phyloP scores from a whole-genome alignment of 1,284 basidiomycete species.

The Phylloboletellus chloephorus region DNA sequence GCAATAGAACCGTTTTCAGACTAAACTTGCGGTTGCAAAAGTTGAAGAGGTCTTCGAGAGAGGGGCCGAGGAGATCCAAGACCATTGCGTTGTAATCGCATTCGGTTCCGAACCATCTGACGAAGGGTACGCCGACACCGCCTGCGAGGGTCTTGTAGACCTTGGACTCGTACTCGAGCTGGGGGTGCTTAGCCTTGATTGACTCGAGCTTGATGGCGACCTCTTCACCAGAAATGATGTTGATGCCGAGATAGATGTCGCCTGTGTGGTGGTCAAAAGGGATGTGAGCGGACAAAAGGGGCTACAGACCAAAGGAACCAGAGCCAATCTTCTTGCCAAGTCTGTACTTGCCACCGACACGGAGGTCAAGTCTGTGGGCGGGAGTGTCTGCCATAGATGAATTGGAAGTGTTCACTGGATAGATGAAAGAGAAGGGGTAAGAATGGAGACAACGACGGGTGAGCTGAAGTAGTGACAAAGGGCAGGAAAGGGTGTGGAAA shows the following conservation, averaged over 20 bases:
- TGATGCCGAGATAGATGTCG: conserved; percentile 99
- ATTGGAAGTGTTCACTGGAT: conserved; percentile 15
- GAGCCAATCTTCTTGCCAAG: conserved; percentile 99
- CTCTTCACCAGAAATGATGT: conserved; percentile 99
- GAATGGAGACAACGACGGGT: neutral
- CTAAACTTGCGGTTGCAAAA: conserved; percentile 99
- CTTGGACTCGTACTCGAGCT: conserved; percentile 98
- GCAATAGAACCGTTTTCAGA: conserved; percentile 93
- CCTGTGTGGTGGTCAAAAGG: conserved; percentile 42
- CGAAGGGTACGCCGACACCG: conserved; percentile 97
- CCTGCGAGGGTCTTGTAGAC: conserved; percentile 97
- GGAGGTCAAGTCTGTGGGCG: conserved; percentile 81
- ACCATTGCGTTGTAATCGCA: conserved; percentile 99
- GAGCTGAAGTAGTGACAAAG: conserved; percentile 10
- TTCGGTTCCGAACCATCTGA: conserved; percentile 97
- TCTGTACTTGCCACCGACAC: conserved; percentile 97
- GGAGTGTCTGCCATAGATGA: conserved; percentile 60
- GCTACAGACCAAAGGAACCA: conserved; percentile 86
- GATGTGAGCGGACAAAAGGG: neutral
- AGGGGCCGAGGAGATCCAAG: conserved; percentile 94
- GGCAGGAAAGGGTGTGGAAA: conserved; percentile 16
- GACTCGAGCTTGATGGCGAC: conserved; percentile 99
- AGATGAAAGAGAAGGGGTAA: conserved; percentile 11
- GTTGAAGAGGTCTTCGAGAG: conserved; percentile 98
- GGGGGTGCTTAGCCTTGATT: conserved; percentile 99